phyloP scores from a whole-genome alignment of 116 monocot genomes.

The Cymodocea nodosa region DNA sequence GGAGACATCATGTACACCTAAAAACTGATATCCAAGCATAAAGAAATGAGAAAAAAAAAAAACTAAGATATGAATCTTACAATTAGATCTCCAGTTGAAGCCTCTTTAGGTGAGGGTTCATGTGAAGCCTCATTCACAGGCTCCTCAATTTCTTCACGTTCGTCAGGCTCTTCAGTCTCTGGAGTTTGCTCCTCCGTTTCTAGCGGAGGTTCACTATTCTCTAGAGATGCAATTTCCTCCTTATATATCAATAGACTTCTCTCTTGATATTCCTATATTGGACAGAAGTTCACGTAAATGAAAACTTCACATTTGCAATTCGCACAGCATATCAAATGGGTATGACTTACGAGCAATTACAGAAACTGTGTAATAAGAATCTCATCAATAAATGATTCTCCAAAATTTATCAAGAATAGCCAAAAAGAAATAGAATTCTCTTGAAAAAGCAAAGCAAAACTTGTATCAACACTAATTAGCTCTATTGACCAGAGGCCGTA shows the following conservation, averaged over 20 bases:
- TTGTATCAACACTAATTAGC: too few species aligned
- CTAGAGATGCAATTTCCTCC: constrained; percentile 35
- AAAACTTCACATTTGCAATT: not conserved
- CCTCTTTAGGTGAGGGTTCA: constrained; percentile 16
- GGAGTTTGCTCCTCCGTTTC: constrained; percentile 26
- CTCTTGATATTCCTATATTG: constrained; percentile 59
- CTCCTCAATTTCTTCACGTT: constrained; percentile 11
- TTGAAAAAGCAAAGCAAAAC: too few species aligned
- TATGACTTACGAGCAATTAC: not conserved
- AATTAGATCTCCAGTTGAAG: constrained; percentile 44
- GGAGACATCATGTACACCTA: constrained; percentile 4
- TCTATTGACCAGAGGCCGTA: too few species aligned
- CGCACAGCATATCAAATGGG: not conserved
- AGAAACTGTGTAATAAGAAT: not conserved
- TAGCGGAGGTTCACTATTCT: constrained; percentile 17
- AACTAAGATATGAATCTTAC: constrained; percentile 14
- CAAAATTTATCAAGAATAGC: not conserved
- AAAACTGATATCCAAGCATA: not conserved
- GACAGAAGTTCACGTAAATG: not conserved
- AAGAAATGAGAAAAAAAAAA: not conserved
- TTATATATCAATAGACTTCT: constrained; percentile 35
- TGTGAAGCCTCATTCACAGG: constrained; percentile 15
- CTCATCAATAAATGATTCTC: not conserved
- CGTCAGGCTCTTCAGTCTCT: constrained; percentile 32
- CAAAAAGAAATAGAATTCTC: too few species aligned